Evolutionary conservation across 2,329 filamentous ascomycete genomes (phyloP), one percentile per base, ranked within the genome.

Genomic region (Aspergillus persii): DNA sequence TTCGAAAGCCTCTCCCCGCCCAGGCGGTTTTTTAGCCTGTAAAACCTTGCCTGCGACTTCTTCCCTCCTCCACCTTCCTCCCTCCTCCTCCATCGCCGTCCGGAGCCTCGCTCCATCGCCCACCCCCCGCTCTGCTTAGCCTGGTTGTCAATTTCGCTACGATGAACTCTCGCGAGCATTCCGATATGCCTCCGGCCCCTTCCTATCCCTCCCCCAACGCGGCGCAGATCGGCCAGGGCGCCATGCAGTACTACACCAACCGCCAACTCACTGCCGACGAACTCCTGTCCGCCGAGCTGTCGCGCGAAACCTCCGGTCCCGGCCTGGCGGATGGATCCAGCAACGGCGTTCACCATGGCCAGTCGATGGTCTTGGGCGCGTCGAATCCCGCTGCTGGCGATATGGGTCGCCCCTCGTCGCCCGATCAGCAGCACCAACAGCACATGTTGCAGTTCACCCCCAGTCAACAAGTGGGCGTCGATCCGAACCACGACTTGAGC

Each of bases 201-300:
- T 79, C 76, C n/a, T 79, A 78, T 58, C 75, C 76, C 4, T 78
- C 76, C 11, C 75, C 76, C 47, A 78, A 77, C 65, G 71, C 75
- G 55, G 74, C 76, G 67, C 76, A 79, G 68, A 76, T 78, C 68
- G 70, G 70, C 46, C 77, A 79, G 65, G 75, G 74, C 46, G 68
- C 76, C 44, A 76, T 78, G 68, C 74, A 73, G 44, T 79, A 79
- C 67, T 78, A 77, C 64, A 67, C 69, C 51, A 77, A 76, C 61
- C 77, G 77, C 59, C 77, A 78, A 63, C 64, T 78, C 65, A 79
- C 77, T 50, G 70, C 78, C 60, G 80, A 83, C 62, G 79, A 81
- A 59, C 74, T 81, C 15, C 71, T 81, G 47, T 76, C 76, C 15
- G 79, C 79, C 9, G 80, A 81, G 63, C 67, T 81, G 46, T 79